Percentiles rank a stretch among this genome's conserved stretches.
Evolutionary conservation across 192 early-diverging fungal species (phyloP).

Genomic region (Tieghemiomyces parasiticus): DNA sequence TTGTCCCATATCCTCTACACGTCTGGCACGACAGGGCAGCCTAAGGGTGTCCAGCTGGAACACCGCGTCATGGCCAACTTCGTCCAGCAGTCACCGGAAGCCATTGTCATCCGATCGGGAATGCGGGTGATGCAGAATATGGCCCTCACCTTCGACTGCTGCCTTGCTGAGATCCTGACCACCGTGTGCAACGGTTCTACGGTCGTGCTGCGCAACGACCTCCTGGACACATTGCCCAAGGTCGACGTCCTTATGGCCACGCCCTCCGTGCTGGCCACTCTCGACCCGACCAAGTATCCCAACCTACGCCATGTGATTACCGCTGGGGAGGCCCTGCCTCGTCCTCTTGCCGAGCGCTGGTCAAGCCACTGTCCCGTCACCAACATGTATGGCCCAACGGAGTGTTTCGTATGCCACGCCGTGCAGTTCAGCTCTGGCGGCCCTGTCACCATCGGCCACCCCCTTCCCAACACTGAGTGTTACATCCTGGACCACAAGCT

Average conservation of each 20-base stretch:
- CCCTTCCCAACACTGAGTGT: slow-evolving; percentile 13
- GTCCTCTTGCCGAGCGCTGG: not conserved
- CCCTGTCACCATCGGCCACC: slow-evolving; percentile 16
- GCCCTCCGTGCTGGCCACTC: not conserved
- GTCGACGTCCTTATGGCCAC: not conserved
- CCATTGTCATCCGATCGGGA: not conserved
- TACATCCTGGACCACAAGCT: slow-evolving; percentile 17
- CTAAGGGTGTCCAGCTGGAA: not conserved
- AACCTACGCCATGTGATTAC: not conserved
- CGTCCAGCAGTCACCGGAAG: not conserved
- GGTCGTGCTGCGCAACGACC: not conserved
- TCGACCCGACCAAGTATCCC: not conserved
- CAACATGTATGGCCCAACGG: not conserved
- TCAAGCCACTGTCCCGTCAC: not conserved
- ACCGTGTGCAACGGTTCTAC: not conserved
- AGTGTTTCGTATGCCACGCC: not conserved
- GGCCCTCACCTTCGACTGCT: not conserved
- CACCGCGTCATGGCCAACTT: not conserved
- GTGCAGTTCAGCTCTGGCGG: too few relatives aligned
- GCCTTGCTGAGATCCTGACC: not conserved
- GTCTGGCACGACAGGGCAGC: not conserved
- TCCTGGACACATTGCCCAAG: not conserved
- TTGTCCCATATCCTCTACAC: not conserved
- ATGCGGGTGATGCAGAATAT: not conserved
- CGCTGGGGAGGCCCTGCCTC: not conserved